Conservation (phyloP, 139 green algal species). For the Chlorella sp. region DNA sequence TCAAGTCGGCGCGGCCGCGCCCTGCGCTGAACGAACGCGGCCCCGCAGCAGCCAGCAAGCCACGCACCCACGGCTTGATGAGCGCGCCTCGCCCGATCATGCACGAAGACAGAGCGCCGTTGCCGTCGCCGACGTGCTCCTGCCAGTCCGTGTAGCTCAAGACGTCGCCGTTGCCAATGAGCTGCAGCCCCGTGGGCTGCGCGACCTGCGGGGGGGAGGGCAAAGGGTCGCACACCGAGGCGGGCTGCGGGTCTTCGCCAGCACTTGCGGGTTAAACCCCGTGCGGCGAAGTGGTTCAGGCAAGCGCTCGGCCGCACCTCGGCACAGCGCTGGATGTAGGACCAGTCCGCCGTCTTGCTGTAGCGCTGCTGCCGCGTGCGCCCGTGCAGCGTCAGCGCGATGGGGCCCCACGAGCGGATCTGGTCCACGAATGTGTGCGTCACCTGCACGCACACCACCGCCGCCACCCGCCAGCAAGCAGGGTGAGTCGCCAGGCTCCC, state of each 20-base stretch:
- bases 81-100: constrained; percentile 93
- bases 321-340: constrained; percentile 32
- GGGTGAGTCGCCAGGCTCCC: too few species aligned
- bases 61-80: constrained; percentile 96
- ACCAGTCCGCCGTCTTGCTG: constrained; percentile 71
- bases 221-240: too few species aligned
- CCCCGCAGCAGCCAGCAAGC: not conserved
- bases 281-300: too few species aligned
- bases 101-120: constrained; percentile 1
- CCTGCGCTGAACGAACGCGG: too few species aligned
- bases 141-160: constrained; percentile 77
- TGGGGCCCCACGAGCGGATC: constrained; percentile 63
- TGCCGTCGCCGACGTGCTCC: constrained; percentile 28
- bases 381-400: constrained; percentile 90
- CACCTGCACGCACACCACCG: constrained; percentile 23
- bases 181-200: constrained; percentile 30
- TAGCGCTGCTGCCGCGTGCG: constrained; percentile 90
- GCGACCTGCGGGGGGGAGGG: not conserved
- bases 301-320: constrained; percentile 7
- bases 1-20: too few species aligned
- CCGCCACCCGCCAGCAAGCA: too few species aligned
- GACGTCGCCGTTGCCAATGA: constrained; percentile 94
- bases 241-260: too few species aligned
- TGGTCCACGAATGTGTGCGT: constrained; percentile 71
- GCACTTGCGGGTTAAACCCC: too few species aligned